Percentiles rank a stretch among this genome's conserved stretches.
These are phyloP conservation scores for Phylloporus rhodoxanthus DNA, from an alignment of 768 basidiomycete genomes.

Conservation along the genomic window DNA sequence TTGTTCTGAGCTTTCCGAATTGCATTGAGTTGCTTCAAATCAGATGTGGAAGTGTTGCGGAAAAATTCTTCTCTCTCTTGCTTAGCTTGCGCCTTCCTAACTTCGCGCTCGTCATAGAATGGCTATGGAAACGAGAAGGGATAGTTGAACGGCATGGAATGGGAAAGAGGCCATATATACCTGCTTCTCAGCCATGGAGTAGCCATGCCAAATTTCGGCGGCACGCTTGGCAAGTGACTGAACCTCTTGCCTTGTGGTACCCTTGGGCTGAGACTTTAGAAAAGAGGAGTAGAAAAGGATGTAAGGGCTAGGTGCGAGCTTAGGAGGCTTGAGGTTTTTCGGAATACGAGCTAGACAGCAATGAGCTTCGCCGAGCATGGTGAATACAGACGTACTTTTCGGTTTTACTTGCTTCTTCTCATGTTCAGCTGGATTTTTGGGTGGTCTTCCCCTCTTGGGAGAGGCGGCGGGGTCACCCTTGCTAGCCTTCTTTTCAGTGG, in stretches of 20 bases:
- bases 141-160: neutral
- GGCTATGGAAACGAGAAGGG: conserved; percentile 13
- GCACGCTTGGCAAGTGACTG: conserved; percentile 17
- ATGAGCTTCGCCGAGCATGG: conserved; percentile 1
- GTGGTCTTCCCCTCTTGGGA: conserved; percentile 8
- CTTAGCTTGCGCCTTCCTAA: conserved; percentile 13
- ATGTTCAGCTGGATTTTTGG: neutral
- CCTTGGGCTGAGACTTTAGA: conserved; percentile 1
- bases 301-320: conserved; percentile 23
- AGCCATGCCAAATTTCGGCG: conserved; percentile 25
- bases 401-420: neutral
- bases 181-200: conserved; percentile 34
- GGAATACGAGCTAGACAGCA: conserved; percentile 12
- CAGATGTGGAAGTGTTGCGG: conserved; percentile 9
- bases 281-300: conserved; percentile 21
- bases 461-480: neutral
- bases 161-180: conserved; percentile 16
- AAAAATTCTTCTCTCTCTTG: conserved; percentile 27
- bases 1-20: conserved; percentile 27
- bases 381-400: conserved; percentile 10
- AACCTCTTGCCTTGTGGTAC: neutral
- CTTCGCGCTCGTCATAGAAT: conserved; percentile 20
- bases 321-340: conserved; percentile 22
- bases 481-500: neutral
- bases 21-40: conserved; percentile 31